Evolutionary conservation across 1,284 basidiomycete genomes (phyloP).

Genomic region (Rhodotorula sp.): DNA sequence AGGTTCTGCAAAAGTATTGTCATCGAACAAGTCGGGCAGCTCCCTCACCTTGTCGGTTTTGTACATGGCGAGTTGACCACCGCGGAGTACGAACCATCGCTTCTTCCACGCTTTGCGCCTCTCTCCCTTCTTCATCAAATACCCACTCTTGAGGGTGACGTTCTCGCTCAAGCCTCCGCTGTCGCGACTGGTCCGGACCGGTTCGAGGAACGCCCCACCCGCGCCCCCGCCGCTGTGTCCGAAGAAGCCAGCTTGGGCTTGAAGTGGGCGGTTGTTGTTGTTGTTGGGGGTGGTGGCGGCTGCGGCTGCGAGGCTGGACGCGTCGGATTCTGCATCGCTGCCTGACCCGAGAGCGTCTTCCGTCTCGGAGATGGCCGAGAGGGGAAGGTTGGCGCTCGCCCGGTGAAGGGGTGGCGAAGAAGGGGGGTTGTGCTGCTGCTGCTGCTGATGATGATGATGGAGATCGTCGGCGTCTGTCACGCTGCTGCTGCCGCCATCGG

Average conservation of each 20-base stretch:
- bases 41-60: slow-evolving; percentile 66
- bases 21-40: too few species aligned
- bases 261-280: too few species aligned
- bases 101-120: slow-evolving; percentile 98
- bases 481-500: slow-evolving; percentile 6
- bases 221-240: neutral
- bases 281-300: too few species aligned
- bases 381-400: slow-evolving; percentile 11
- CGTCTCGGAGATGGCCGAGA: slow-evolving; percentile 39
- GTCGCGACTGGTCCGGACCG: slow-evolving; percentile 18
- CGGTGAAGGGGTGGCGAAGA: slow-evolving; percentile 7
- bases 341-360: slow-evolving; percentile 24
- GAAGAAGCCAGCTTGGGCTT: too few species aligned
- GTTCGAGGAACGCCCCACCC: neutral
- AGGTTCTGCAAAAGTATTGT: too few species aligned
- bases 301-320: slow-evolving; percentile 15
- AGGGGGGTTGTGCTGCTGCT: neutral
- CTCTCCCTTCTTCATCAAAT: slow-evolving; percentile 93
- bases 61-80: slow-evolving; percentile 92
- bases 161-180: slow-evolving; percentile 58
- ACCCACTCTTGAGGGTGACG: slow-evolving; percentile 77
- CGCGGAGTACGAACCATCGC: slow-evolving; percentile 93
- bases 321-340: slow-evolving; percentile 30
- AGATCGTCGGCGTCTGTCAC: too few species aligned
- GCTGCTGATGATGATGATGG: too few species aligned